Evolutionary conservation across 2,329 filamentous ascomycete genomes (phyloP).

Genomic region (Diaporthe sp.): DNA sequence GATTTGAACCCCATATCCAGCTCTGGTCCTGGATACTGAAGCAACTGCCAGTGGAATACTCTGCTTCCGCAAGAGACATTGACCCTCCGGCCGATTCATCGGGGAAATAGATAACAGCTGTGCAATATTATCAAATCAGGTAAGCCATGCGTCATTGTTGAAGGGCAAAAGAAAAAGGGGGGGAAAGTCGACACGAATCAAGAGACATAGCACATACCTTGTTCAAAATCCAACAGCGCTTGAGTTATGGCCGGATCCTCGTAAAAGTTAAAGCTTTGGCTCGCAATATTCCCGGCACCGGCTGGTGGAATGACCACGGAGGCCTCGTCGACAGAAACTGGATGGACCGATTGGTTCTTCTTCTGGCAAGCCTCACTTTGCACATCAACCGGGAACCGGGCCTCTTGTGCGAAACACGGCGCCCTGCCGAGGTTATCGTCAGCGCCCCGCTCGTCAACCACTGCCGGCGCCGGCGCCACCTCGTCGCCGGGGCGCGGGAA

Average conservation of each 20-base stretch:
- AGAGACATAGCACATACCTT: background rate
- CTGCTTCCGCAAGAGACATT: background rate
- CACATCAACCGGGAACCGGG: background rate
- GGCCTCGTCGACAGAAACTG: background rate
- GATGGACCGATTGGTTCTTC: background rate
- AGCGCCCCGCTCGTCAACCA: too few relatives aligned
- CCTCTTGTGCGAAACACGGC: background rate
- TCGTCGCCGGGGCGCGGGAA: background rate
- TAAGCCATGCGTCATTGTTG: background rate
- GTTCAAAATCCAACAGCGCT: constrained; percentile 4
- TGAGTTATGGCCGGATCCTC: constrained; percentile 6
- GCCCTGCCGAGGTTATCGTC: background rate
- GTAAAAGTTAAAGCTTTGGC: background rate
- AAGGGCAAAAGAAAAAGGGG: background rate
- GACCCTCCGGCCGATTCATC: background rate
- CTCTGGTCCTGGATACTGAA: constrained; percentile 9
- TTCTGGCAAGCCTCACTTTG: background rate
- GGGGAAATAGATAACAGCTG: background rate
- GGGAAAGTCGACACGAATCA: too few relatives aligned
- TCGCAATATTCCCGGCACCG: background rate
- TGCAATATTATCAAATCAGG: background rate
- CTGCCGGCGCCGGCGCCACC: fast-evolving
- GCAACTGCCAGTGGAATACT: background rate
- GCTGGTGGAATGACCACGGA: background rate
- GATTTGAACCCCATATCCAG: constrained; percentile 4